phyloP scores from a whole-genome alignment of 306 rosid genomes.

The Acacia acuminata region DNA sequence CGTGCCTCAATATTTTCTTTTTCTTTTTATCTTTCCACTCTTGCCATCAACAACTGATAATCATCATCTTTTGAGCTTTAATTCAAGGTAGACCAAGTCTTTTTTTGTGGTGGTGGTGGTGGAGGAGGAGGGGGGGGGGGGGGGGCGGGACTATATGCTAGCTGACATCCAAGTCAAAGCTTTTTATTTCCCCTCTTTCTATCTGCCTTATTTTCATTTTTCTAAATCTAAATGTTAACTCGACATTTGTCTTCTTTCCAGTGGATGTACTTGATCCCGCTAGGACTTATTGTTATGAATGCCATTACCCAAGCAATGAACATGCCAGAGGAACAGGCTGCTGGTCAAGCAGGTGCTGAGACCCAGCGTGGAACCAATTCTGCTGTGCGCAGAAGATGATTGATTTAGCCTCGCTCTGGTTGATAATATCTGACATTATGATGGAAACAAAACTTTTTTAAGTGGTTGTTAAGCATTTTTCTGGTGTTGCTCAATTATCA shows the following conservation, averaged over 20 bases:
- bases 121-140: no score
- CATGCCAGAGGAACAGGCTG: slow-evolving; percentile 83
- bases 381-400: slow-evolving; percentile 73
- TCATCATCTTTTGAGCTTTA: neutral
- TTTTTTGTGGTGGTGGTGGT: no score
- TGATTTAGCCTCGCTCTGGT: slow-evolving; percentile 16
- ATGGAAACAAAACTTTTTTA: slow-evolving; percentile 20
- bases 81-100: neutral
- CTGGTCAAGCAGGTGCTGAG: slow-evolving; percentile 58
- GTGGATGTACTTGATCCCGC: slow-evolving; percentile 99
- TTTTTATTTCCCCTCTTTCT: neutral
- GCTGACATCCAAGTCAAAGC: slow-evolving; percentile 11
- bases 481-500: slow-evolving; percentile 3
- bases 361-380: slow-evolving; percentile 71
- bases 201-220: neutral
- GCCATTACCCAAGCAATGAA: slow-evolving; percentile 96
- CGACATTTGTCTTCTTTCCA: slow-evolving; percentile 37
- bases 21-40: no score
- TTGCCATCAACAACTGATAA: neutral
- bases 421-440: slow-evolving; percentile 20
- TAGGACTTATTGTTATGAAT: slow-evolving; percentile 92
- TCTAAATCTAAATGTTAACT: slow-evolving; percentile 8
- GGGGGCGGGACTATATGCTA: neutral
- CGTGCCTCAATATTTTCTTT: neutral
- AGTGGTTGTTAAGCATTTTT: neutral